Conservation (phyloP, 805 yeast genomes). For the Cyberlindnera veronae region DNA sequence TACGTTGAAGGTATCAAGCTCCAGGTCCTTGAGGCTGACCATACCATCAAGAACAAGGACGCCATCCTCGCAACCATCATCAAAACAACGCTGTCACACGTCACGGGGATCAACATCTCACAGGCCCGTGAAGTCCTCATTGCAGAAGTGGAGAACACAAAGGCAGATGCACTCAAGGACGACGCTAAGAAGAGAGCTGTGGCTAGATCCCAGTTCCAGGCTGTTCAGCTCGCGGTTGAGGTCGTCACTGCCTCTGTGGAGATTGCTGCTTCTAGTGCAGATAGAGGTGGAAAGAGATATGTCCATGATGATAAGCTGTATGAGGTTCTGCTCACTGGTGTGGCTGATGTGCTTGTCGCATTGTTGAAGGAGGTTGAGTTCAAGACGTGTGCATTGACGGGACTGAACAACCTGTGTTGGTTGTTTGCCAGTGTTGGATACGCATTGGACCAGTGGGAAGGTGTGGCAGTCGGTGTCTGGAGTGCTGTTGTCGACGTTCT, state of each 20-base stretch:
- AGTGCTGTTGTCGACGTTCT: slow-evolving; percentile 13
- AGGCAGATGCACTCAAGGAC: slow-evolving; percentile 27
- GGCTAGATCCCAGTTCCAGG: slow-evolving; percentile 53
- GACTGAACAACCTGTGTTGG: slow-evolving; percentile 74
- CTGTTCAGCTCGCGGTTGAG: slow-evolving; percentile 71
- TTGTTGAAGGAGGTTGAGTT: slow-evolving; percentile 43
- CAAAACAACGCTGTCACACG: slow-evolving; percentile 22
- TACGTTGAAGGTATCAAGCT: slow-evolving; percentile 36
- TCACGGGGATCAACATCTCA: slow-evolving; percentile 32
- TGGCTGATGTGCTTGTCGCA: slow-evolving; percentile 38
- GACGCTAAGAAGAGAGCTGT: slow-evolving; percentile 38
- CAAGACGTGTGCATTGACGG: slow-evolving; percentile 53
- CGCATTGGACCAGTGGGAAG: slow-evolving; percentile 16
- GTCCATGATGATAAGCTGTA: slow-evolving; percentile 10
- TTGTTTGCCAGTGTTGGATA: slow-evolving; percentile 28
- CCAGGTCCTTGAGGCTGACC: slow-evolving; percentile 33
- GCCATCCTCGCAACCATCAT: slow-evolving; percentile 26
- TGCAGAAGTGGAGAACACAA: slow-evolving; percentile 33
- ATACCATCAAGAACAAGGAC: slow-evolving; percentile 15
- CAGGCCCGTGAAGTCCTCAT: slow-evolving; percentile 29
- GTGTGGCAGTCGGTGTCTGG: slow-evolving; percentile 11
- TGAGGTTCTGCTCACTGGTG: slow-evolving; percentile 18
- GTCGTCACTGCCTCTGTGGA: slow-evolving; percentile 74
- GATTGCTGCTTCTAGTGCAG: slow-evolving; percentile 34
- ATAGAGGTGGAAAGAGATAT: slow-evolving; percentile 10